Conservation (phyloP, 306 rosid genomes). For the Ochetophila trinervis region DNA sequence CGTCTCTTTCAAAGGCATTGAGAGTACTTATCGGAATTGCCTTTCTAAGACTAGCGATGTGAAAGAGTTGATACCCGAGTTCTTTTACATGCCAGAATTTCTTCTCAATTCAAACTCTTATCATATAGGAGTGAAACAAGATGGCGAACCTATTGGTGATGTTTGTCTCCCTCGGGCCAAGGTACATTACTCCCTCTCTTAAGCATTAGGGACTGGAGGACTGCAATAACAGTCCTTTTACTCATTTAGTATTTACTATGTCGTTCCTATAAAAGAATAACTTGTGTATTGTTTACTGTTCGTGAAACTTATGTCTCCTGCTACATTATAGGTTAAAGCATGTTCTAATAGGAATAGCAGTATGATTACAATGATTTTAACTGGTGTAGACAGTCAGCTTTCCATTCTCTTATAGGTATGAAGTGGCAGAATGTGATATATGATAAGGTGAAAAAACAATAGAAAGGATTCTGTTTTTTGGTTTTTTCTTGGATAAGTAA, state of each 20-base stretch:
- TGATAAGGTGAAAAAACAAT: too few relatives aligned
- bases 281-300: background rate
- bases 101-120: conserved; percentile 73
- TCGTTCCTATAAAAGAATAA: background rate
- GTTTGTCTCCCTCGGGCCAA: conserved; percentile 96
- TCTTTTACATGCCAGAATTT: conserved; percentile 93
- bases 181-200: conserved; percentile 44
- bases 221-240: background rate
- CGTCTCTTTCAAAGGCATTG: conserved; percentile 91
- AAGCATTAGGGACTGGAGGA: conserved; percentile 6
- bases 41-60: conserved; percentile 96
- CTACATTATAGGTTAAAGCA: too few relatives aligned
- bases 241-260: background rate
- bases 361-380: too few relatives aligned
- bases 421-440: too few relatives aligned
- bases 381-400: too few relatives aligned
- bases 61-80: conserved; percentile 97
- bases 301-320: background rate
- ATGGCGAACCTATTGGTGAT: conserved; percentile 83
- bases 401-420: too few relatives aligned
- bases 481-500: too few relatives aligned
- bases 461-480: too few relatives aligned
- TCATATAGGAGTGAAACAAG: conserved; percentile 92
- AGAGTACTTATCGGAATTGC: conserved; percentile 78
- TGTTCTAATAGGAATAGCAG: too few relatives aligned